Evolutionary conservation across 2,329 filamentous ascomycete species (phyloP), one percentile per base, ranked within the genome.

Genomic region (Fusarium nodosum): DNA sequence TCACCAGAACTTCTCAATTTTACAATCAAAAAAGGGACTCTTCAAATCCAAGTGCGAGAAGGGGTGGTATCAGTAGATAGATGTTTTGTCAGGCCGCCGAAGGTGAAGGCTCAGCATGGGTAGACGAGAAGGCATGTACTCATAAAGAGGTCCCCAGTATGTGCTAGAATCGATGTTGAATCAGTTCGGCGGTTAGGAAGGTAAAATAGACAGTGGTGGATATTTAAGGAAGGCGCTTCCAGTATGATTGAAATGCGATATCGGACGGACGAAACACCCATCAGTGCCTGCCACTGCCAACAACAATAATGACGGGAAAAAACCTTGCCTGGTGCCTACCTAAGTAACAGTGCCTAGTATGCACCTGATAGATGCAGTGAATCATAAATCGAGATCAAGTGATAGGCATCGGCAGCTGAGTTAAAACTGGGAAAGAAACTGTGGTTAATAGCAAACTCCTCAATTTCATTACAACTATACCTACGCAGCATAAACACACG

Each of bases 401-500:
- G 7, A 33, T 11, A 18, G 2, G 22, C 7, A 26, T 13, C 7
- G 9, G 7, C 24, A 18, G n/a, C 10, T n/a, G 7, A 42, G 26
- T 30, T 38, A 28, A 26, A n/a, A 22, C 31, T 34, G 16, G 20
- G 18, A 16, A 36, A 24, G 31, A 16, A 48, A 24, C 7, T 15
- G 30, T 47, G 22, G 44, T 34, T 24, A 31, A 55, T 24, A 31
- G 13, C 20, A 39, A 30, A 22, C 20, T 42, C 31, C 39, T 38
- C 46, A 42, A 36, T 36, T 33, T 52, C 51, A 34, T 59, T 34
- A 53, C 41, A 56, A 39, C n/a, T 13, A 20, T 58, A 30, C 28
- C 28, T 30, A 42, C 38, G 62, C 57, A 63, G 46, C 54, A 64
- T 54, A 59, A 60, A 16, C 39, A 69, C 66, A 73, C 36, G 24